Evolutionary conservation across 2,329 filamentous ascomycete genomes (phyloP), one percentile per base, ranked within the genome.

Genomic region (Fusarium liriodendri): DNA sequence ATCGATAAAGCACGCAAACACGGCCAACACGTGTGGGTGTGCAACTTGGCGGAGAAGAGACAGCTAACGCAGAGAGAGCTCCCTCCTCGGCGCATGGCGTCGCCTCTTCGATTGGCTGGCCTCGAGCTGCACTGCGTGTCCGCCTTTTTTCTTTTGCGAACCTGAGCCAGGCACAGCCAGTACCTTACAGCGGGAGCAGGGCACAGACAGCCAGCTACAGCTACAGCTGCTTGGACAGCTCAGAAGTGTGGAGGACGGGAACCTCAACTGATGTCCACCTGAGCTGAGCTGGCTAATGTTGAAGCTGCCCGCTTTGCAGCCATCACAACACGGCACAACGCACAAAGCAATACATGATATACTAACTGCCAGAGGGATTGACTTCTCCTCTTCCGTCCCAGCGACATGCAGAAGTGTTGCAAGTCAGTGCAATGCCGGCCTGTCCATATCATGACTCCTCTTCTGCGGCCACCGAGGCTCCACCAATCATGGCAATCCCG

Each of bases 151-250:
- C 42, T 40, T 33, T 33, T 54, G 37, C 37, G 54, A 29, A 47
- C 63, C 66, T 64, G 38, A 72, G 64, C 29, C 71, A 74, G 68
- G 71, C 64, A 74, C 64, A 16, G 55, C n/a, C 22, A 61, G 72
- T 74, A 74, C 72, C 72, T 74, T 74, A 72, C 72, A 74, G 72
- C 62, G 69, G 47, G 58, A 58, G 47, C 33, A 71, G 62, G 70
- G 71, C 71, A 73, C 71, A 65, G 70, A 74, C 70, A 63, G 61
- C 32, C 25, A 29, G 47, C 47, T 52, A 45, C 40, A 52, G 27
- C 45, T 29, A 50, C 18, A 52, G 47, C 47, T 52, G 47, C 47
- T 52, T 52, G 45, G 33, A 52, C 69, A 64, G 64, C 69, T 71
- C 64, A 69, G 38, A 57, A 57, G 42, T 45, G 38, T 40, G 47